These are phyloP conservation scores for Flaveria brownii DNA, from an alignment of 129 eudicot species.

Conservation along the genomic window DNA sequence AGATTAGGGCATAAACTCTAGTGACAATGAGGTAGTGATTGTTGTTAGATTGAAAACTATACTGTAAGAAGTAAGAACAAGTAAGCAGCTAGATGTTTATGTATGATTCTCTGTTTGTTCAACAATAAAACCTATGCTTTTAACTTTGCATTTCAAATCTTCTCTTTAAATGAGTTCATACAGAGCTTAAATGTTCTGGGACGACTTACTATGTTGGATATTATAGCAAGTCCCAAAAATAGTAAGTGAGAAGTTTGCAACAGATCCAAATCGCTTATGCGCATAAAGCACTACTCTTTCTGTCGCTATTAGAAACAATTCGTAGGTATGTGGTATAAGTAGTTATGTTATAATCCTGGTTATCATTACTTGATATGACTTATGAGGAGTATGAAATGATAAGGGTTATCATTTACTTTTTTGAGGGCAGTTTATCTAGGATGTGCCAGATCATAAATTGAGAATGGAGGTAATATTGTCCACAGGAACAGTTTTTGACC, in stretches of 20 bases:
- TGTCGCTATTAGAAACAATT: background rate
- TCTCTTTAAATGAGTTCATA: background rate
- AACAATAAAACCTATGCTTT: background rate
- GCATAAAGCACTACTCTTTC: conserved; percentile 1
- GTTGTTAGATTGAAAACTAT: conserved; percentile 8
- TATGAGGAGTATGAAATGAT: conserved; percentile 8
- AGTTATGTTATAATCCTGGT: background rate
- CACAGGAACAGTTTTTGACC: conserved; percentile 6
- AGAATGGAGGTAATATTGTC: conserved; percentile 15
- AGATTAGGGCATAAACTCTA: conserved; percentile 7
- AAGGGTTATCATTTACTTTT: conserved; percentile 14
- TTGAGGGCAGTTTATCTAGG: conserved; percentile 13
- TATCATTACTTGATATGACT: conserved; percentile 9
- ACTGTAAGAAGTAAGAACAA: conserved; percentile 1
- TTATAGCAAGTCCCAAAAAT: conserved; percentile 3
- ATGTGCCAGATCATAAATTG: background rate
- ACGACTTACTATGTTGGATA: conserved; percentile 3
- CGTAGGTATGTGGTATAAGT: conserved; percentile 2
- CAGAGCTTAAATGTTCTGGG: background rate
- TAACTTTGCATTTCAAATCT: conserved; percentile 10
- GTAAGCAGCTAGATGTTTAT: background rate
- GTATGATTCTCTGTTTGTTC: background rate
- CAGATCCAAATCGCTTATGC: background rate
- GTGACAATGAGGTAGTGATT: background rate
- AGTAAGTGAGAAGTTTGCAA: conserved; percentile 20